phyloP scores from a whole-genome alignment of 1,284 basidiomycete species.

The Puccinia novopanici region DNA sequence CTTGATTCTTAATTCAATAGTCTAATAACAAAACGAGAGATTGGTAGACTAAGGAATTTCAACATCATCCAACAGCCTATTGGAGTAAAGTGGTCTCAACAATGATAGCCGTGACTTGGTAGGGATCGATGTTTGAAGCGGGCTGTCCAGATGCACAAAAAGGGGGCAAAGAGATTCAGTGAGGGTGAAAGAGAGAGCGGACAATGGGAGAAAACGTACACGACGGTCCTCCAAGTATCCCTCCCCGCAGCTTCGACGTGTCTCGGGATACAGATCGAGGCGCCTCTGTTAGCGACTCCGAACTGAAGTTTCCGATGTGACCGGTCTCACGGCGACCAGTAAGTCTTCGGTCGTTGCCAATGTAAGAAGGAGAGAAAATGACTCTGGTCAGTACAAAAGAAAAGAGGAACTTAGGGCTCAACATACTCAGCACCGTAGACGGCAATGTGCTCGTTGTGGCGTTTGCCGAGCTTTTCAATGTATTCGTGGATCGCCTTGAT shows the following conservation, averaged over 20 bases:
- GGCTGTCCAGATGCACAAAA: conserved; percentile 65
- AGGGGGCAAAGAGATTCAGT: too few relatives aligned
- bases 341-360: conserved; percentile 89
- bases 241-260: conserved; percentile 88
- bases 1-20: too few relatives aligned
- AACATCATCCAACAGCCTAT: background rate
- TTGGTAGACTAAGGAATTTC: background rate
- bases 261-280: conserved; percentile 70
- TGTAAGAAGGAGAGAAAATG: background rate
- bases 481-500: conserved; percentile 91
- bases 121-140: conserved; percentile 91
- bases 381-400: too few relatives aligned
- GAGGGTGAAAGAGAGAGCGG: background rate
- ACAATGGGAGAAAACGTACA: conserved; percentile 21
- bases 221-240: conserved; percentile 78
- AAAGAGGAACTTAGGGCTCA: too few relatives aligned
- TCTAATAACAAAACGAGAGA: too few relatives aligned
- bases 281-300: conserved; percentile 96
- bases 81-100: conserved; percentile 77
- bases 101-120: conserved; percentile 69
- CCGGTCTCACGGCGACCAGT: conserved; percentile 96
- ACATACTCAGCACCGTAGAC: conserved; percentile 71
- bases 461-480: conserved; percentile 67
- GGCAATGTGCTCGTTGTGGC: conserved; percentile 68
- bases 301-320: conserved; percentile 87